These are phyloP conservation scores for Chlamydomonas incerta DNA, from an alignment of 139 green algal species.

Conservation along the genomic window DNA sequence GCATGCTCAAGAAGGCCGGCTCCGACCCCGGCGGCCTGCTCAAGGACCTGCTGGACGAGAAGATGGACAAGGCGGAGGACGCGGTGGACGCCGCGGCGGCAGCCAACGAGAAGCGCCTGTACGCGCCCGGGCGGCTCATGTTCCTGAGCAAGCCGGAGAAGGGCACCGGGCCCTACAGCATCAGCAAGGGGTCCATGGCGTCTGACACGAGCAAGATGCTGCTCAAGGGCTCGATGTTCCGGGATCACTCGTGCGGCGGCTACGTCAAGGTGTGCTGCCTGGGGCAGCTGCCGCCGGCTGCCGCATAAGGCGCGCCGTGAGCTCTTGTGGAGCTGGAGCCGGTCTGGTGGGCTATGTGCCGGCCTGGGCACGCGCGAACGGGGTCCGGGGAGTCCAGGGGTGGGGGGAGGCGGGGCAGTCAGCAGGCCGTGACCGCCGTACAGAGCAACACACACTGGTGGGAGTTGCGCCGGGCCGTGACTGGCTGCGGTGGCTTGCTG, in stretches of 20 bases:
- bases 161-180: not conserved
- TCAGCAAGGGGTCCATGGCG: not conserved
- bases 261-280: not conserved
- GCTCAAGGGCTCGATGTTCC: not conserved
- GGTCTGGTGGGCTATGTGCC: too few relatives aligned
- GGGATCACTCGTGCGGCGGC: not conserved
- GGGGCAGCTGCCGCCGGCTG: not conserved
- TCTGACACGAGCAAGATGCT: not conserved
- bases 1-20: not conserved
- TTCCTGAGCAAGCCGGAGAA: not conserved
- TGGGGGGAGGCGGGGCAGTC: too few relatives aligned
- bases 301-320: too few relatives aligned
- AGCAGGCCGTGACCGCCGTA: too few relatives aligned
- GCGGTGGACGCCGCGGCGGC: not conserved
- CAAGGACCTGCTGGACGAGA: not conserved
- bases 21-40: not conserved
- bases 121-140: slow-evolving; percentile 11
- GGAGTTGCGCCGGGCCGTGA: too few relatives aligned
- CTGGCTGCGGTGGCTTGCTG: too few relatives aligned
- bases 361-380: too few relatives aligned
- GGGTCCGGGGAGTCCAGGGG: too few relatives aligned
- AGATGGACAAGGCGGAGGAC: slow-evolving; percentile 2
- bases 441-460: too few relatives aligned
- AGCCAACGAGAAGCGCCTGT: not conserved
- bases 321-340: too few relatives aligned